Evolutionary conservation across 2,329 filamentous ascomycete genomes (phyloP).

Genomic region (Metarhizium robertsii): DNA sequence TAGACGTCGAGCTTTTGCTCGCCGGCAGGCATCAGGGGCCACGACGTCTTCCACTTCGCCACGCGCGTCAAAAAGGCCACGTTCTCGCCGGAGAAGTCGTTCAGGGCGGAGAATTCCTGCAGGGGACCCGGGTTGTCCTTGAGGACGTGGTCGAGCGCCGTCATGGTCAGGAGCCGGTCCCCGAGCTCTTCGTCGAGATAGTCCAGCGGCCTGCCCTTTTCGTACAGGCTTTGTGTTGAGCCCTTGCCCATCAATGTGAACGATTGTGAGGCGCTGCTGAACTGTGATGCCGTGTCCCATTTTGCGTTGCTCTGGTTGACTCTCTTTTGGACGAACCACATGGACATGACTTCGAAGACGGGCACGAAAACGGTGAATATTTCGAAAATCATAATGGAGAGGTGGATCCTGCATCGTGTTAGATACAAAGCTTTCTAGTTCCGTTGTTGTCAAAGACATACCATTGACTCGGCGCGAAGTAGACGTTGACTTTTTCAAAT

Average conservation of each 20-base stretch:
- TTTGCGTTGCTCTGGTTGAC: constrained; percentile 8
- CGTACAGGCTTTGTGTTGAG: background rate
- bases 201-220: constrained; percentile 5
- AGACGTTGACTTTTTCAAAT: constrained; percentile 39
- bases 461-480: constrained; percentile 51
- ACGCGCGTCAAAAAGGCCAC: constrained; percentile 53
- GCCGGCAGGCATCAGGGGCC: constrained; percentile 4
- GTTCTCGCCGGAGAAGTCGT: constrained; percentile 62
- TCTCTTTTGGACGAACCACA: constrained; percentile 24
- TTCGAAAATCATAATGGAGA: constrained; percentile 52
- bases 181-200: constrained; percentile 10
- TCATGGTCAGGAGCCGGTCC: constrained; percentile 45
- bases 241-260: constrained; percentile 9
- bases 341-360: constrained; percentile 40
- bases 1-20: constrained; percentile 33
- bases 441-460: constrained; percentile 13
- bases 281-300: constrained; percentile 10
- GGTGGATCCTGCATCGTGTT: constrained; percentile 23
- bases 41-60: constrained; percentile 39
- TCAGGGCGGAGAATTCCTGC: constrained; percentile 52
- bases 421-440: background rate
- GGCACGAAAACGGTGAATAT: constrained; percentile 53
- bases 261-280: background rate
- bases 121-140: constrained; percentile 47
- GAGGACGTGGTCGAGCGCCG: constrained; percentile 50